Percentiles rank a stretch among this genome's conserved stretches.
These are phyloP conservation scores for Penicillium sp. DNA, from an alignment of 2,329 filamentous ascomycete species.

Conservation along the genomic window DNA sequence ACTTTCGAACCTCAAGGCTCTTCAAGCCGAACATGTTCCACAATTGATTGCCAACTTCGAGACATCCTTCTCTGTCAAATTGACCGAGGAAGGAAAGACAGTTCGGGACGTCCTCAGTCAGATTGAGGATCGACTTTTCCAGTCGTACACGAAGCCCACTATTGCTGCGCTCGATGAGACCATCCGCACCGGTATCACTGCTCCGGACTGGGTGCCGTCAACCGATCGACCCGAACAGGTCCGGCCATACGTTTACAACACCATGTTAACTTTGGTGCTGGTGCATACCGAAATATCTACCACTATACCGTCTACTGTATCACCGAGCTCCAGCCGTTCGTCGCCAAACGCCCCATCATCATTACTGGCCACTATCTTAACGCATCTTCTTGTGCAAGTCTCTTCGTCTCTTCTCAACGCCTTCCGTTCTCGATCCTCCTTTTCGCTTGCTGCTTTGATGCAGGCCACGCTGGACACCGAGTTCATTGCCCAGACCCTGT, in stretches of 20 bases:
- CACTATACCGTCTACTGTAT: conserved; percentile 71
- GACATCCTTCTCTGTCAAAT: conserved; percentile 87
- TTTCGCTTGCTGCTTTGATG: conserved; percentile 82
- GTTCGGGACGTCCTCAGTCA: conserved; percentile 88
- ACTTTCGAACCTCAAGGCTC: conserved; percentile 84
- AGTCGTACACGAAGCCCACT: conserved; percentile 83
- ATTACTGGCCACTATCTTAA: conserved; percentile 79
- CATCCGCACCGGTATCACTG: conserved; percentile 73
- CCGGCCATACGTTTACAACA: conserved; percentile 85
- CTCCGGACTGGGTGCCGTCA: conserved; percentile 71
- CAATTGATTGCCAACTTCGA: conserved; percentile 92
- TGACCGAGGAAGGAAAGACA: conserved; percentile 90
- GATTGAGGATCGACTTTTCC: conserved; percentile 89
- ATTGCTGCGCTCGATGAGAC: conserved; percentile 69
- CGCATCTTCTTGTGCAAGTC: conserved; percentile 81
- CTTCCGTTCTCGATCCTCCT: conserved; percentile 70
- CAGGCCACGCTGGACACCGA: conserved; percentile 97
- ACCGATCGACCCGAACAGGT: conserved; percentile 70
- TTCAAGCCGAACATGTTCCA: conserved; percentile 81
- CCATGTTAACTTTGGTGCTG: conserved; percentile 81
- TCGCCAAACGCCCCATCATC: conserved; percentile 66
- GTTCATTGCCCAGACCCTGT: conserved; percentile 92
- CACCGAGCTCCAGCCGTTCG: conserved; percentile 72
- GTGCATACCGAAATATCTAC: conserved; percentile 89
- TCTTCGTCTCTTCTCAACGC: conserved; percentile 79